Percentiles rank a stretch among this genome's conserved stretches.
Conservation (phyloP, 2,329 filamentous ascomycete species). For the Xenoacremonium recifei region DNA sequence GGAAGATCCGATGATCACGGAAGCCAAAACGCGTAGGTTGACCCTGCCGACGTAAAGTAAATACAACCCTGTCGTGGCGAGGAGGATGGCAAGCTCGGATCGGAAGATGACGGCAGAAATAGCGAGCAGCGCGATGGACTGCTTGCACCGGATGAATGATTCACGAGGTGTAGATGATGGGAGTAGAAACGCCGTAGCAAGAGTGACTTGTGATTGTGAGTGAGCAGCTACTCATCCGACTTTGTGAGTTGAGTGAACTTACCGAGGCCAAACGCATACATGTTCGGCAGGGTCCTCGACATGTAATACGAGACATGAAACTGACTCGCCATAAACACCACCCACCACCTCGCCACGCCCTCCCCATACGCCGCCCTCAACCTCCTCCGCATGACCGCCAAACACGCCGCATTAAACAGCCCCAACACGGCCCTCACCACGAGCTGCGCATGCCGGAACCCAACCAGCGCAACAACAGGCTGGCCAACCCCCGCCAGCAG, state of each 20-base stretch:
- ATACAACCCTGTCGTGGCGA: constrained; percentile 65
- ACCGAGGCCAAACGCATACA: constrained; percentile 91
- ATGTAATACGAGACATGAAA: constrained; percentile 95
- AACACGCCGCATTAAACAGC: constrained; percentile 66
- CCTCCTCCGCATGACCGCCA: constrained; percentile 64
- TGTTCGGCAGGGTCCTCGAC: constrained; percentile 88
- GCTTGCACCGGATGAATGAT: constrained; percentile 47
- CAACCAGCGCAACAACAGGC: constrained; percentile 59
- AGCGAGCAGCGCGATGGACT: constrained; percentile 74
- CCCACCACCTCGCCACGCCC: constrained; percentile 73
- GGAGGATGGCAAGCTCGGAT: constrained; percentile 81
- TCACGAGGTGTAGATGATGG: constrained; percentile 29
- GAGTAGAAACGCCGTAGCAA: constrained; percentile 55
- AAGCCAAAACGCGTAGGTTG: constrained; percentile 57
- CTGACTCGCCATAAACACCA: constrained; percentile 74
- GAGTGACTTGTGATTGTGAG: constrained; percentile 51
- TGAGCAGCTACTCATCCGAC: neutral
- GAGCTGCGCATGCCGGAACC: constrained; percentile 55
- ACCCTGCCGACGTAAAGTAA: constrained; percentile 58
- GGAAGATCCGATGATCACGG: constrained; percentile 64
- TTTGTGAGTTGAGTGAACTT: constrained; percentile 36
- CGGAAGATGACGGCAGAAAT: constrained; percentile 83
- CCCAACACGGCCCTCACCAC: constrained; percentile 77
- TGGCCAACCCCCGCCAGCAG: constrained; percentile 71
- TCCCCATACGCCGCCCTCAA: constrained; percentile 68